phyloP scores from a whole-genome alignment of 2,329 filamentous ascomycete species.

The Colletotrichum sp. region DNA sequence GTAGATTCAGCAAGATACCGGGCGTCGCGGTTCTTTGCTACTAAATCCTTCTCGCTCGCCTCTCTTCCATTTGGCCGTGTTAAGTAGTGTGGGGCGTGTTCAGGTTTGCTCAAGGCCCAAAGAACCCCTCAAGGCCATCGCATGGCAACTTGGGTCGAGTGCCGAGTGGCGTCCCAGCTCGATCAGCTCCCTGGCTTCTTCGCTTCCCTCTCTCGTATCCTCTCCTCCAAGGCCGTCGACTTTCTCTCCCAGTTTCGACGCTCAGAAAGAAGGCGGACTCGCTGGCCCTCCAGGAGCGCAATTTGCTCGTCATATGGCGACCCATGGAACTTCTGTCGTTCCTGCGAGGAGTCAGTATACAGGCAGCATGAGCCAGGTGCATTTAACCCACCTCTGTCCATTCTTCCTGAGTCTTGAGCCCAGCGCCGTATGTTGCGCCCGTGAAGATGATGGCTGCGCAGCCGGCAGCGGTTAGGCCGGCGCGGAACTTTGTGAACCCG shows the following conservation, averaged over 20 bases:
- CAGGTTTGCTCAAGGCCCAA: background rate
- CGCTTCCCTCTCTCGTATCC: slow-evolving; percentile 41
- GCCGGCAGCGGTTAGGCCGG: slow-evolving; percentile 41
- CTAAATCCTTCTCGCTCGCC: background rate
- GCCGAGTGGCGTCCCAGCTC: too few relatives aligned
- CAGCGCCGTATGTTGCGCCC: slow-evolving; percentile 53
- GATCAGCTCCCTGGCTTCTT: slow-evolving; percentile 8
- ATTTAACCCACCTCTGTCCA: slow-evolving; percentile 42
- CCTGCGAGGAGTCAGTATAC: slow-evolving; percentile 23
- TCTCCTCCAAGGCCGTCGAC: slow-evolving; percentile 42
- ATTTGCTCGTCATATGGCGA: slow-evolving; percentile 49
- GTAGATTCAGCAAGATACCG: background rate
- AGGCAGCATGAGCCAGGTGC: background rate
- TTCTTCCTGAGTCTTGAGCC: slow-evolving; percentile 53
- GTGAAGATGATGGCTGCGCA: slow-evolving; percentile 52
- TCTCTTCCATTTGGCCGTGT: background rate
- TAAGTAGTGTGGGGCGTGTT: background rate
- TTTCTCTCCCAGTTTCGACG: slow-evolving; percentile 46
- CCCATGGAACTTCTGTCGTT: slow-evolving; percentile 40
- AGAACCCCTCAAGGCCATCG: background rate
- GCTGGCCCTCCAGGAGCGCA: slow-evolving; percentile 47
- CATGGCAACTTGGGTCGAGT: background rate
- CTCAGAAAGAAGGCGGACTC: slow-evolving; percentile 41
- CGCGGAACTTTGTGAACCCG: slow-evolving; percentile 25
- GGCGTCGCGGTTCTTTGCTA: background rate